Evolutionary conservation across 495 filamentous ascomycete genomes (phyloP), one percentile per base, ranked within the genome.

Genomic region (Xylaria bambusicola): DNA sequence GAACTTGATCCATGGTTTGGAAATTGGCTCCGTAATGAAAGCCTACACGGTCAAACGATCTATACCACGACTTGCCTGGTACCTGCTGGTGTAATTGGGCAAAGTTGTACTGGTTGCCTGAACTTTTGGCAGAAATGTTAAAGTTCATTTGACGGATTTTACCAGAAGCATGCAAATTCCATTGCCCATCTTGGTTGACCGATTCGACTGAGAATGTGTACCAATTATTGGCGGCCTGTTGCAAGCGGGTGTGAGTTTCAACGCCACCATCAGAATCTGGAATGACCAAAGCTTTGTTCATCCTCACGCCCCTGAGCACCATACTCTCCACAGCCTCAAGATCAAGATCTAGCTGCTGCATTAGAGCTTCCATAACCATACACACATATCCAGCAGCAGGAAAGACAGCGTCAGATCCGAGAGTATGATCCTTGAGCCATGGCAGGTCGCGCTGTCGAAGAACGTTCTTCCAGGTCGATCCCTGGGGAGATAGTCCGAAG

Each of bases 371-470:
- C 0, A 78, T 55, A 6, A 74, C 76, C 44, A 77, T 71, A 1
- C 71, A 66, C 10, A 76, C 52, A 46, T 79, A 80, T 0, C 71
- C 74, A 3, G 78, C 76, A 10, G 71, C 80, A 5, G 82, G 81
- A 35, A 82, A 78, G 1, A 86, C 63, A 40, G 67, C 69, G 8
- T 54, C 67, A 0, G 72, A 71, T 50, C 68, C 24, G 55, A 68
- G 53, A 15, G 57, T 62, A 61, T 82, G 77, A 35, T 81, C 77
- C 5, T 52, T 50, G 7, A 82, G 27, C 80, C 79, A 82, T 0
- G 70, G 72, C 0, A 68, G 64, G 36, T 79, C 58, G 0, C 59
- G 41, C 0, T 72, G 9, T n/a, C 69, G 51, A 0, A 82, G 42
- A 12, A 76, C 26, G 45, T 78, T 72, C 4, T 73, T 66, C 80